Evolutionary conservation across 169 alveolate species (phyloP).

Genomic region (Eimeria acervulina): DNA sequence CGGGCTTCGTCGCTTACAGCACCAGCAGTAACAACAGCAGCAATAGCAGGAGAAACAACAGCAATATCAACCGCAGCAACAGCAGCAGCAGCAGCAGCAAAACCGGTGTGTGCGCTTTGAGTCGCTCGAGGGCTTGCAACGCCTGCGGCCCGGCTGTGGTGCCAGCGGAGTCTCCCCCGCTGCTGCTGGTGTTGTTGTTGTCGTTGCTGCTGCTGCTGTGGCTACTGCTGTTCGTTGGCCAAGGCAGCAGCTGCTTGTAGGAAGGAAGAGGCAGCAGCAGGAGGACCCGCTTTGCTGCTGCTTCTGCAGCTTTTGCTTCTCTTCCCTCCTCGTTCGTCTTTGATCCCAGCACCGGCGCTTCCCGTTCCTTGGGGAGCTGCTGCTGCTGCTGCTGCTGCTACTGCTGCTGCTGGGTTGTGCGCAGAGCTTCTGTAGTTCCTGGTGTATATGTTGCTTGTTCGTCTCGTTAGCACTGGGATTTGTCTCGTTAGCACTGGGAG

Average conservation of each 20-base stretch:
- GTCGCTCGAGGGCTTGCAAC: neutral
- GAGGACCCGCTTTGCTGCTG: neutral
- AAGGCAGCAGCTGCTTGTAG: neutral
- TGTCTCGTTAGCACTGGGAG: neutral
- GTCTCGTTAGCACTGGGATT: neutral
- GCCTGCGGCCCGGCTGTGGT: neutral
- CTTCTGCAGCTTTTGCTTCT: neutral
- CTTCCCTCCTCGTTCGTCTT: neutral
- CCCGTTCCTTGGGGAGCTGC: neutral
- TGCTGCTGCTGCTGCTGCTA: conserved; percentile 5
- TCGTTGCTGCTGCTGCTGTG: neutral
- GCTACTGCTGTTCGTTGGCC: neutral
- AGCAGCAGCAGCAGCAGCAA: conserved; percentile 10
- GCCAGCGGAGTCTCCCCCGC: neutral
- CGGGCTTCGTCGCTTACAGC: neutral
- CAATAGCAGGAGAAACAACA: neutral
- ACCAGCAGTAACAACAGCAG: neutral
- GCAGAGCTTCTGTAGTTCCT: neutral
- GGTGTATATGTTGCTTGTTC: neutral
- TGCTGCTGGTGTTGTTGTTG: neutral
- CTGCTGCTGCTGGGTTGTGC: neutral
- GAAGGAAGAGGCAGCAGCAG: neutral
- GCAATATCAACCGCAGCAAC: neutral
- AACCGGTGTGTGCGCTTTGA: neutral
- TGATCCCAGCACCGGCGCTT: neutral